Conservation (phyloP, 768 basidiomycete genomes). For the Kwoniella dejecticola region DNA sequence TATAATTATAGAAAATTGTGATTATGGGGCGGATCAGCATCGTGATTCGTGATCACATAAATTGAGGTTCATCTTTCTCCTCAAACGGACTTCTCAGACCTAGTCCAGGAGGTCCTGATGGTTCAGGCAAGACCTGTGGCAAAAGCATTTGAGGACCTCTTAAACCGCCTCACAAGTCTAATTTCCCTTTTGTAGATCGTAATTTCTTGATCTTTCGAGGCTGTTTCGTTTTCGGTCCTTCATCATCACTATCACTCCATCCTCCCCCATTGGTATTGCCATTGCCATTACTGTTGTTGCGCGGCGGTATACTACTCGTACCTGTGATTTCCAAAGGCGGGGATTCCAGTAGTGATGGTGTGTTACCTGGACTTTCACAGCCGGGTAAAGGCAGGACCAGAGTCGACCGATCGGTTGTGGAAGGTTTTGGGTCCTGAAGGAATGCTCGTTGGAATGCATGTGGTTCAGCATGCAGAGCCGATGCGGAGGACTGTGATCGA, state of each 20-base stretch:
- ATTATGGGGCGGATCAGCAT: no score
- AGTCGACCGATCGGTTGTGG: conserved; percentile 17
- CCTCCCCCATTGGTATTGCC: background rate
- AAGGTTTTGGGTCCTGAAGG: conserved; percentile 18
- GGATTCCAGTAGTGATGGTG: background rate
- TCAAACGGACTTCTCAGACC: conserved; percentile 41
- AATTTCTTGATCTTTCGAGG: conserved; percentile 21
- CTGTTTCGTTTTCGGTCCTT: conserved; percentile 5
- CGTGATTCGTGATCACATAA: conserved; percentile 2
- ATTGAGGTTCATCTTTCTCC: conserved; percentile 29
- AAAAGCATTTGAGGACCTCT: conserved; percentile 1
- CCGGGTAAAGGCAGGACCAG: conserved; percentile 22
- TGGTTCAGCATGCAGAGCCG: conserved; percentile 10
- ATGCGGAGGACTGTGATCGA: conserved; percentile 32
- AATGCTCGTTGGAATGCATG: conserved; percentile 19
- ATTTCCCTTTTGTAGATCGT: background rate
- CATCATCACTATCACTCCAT: conserved; percentile 38
- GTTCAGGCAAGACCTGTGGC: conserved; percentile 7
- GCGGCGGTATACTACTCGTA: background rate
- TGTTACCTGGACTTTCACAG: no score
- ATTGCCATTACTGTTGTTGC: background rate
- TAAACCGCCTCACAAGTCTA: background rate
- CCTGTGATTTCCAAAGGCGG: no score
- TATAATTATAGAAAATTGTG: no score
- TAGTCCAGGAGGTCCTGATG: background rate